Evolutionary conservation across 2,329 filamentous ascomycete species (phyloP).

Genomic region (Aspergillus sp.): DNA sequence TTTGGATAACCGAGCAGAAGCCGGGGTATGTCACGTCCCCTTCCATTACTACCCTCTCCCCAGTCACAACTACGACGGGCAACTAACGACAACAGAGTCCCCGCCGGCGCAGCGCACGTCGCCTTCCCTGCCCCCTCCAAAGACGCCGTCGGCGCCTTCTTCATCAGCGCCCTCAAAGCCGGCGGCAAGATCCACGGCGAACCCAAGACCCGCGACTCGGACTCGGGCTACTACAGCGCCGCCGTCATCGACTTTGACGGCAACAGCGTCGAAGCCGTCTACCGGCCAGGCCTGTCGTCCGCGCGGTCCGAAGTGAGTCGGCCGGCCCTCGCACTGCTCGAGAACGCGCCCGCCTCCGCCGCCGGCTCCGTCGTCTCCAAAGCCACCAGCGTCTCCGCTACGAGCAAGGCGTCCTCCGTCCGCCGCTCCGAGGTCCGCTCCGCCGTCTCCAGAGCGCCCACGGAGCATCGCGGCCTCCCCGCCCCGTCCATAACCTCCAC

Average conservation of each 20-base stretch:
- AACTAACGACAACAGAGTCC: conserved; percentile 34
- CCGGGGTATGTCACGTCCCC: conserved; percentile 48
- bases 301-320: conserved; percentile 27
- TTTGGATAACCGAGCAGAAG: conserved; percentile 62
- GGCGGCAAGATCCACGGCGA: conserved; percentile 59
- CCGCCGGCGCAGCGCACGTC: conserved; percentile 58
- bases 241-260: conserved; percentile 74
- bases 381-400: conserved; percentile 24
- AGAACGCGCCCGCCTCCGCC: conserved; percentile 16
- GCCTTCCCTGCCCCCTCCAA: conserved; percentile 67
- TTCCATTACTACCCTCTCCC: too few relatives aligned
- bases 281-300: conserved; percentile 39
- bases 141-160: conserved; percentile 68
- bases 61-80: not conserved
- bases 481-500: too few relatives aligned
- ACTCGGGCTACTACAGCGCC: conserved; percentile 59
- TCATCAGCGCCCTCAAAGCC: conserved; percentile 65
- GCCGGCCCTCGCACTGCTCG: conserved; percentile 34
- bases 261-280: conserved; percentile 78
- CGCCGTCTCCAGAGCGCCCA: conserved; percentile 26
- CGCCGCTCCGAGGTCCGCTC: conserved; percentile 31
- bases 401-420: conserved; percentile 22
- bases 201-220: conserved; percentile 52
- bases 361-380: conserved; percentile 37
- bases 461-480: conserved; percentile 18